Conservation (phyloP, 2,329 filamentous ascomycete genomes). For the Sporothrix brunneoviolacea region DNA sequence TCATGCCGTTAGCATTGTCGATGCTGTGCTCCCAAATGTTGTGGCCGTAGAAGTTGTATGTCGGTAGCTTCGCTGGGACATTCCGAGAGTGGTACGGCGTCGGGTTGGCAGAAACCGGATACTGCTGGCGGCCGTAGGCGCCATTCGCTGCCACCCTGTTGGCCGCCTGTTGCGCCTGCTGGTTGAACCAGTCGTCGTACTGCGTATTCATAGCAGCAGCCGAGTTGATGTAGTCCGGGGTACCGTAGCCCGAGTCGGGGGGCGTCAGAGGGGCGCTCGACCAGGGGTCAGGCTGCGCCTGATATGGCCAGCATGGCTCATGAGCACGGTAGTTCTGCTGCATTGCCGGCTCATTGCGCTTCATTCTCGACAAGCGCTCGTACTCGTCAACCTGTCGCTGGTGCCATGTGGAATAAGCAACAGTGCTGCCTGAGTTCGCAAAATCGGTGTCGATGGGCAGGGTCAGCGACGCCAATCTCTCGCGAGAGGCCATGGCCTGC, state of each 20-base stretch:
- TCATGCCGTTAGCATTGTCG: conserved; percentile 36
- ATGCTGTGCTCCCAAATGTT: conserved; percentile 46
- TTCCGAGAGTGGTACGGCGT: conserved; percentile 39
- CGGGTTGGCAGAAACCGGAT: conserved; percentile 11
- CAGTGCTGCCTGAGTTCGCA: conserved; percentile 29
- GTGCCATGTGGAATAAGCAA: conserved; percentile 36
- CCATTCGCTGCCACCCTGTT: conserved; percentile 30
- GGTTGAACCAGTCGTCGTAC: conserved; percentile 53
- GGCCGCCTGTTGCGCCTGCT: conserved; percentile 35
- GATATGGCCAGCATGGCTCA: conserved; percentile 37
- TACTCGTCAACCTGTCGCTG: conserved; percentile 51
- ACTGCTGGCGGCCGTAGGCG: conserved; percentile 23
- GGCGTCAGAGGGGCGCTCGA: conserved; percentile 45
- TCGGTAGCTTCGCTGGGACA: conserved; percentile 31
- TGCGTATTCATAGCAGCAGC: conserved; percentile 47
- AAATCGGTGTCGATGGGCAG: conserved; percentile 41
- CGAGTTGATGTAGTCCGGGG: conserved; percentile 51
- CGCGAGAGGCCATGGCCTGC: conserved; percentile 41
- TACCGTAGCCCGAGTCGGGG: conserved; percentile 56
- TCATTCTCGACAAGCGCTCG: conserved; percentile 37
- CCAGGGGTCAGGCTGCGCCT: conserved; percentile 32
- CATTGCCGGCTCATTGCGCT: conserved; percentile 28
- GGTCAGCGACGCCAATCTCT: conserved; percentile 42
- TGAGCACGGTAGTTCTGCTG: conserved; percentile 35
- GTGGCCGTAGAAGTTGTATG: conserved; percentile 40